Percentiles rank a stretch among this genome's conserved stretches.
Evolutionary conservation across 352 stramenopile species (phyloP).

Genomic region (Phytophthora quininea): DNA sequence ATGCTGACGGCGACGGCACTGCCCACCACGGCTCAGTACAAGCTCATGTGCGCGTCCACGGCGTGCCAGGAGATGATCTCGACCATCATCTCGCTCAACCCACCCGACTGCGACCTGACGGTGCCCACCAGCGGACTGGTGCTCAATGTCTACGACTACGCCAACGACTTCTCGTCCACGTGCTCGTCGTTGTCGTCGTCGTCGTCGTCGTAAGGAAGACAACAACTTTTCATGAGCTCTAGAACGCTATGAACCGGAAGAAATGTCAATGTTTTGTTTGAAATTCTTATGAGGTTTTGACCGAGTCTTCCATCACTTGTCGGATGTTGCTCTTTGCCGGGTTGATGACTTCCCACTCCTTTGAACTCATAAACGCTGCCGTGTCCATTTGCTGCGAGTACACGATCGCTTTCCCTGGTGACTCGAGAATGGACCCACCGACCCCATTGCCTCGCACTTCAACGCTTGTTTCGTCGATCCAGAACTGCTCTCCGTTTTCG

Average conservation of each 20-base stretch:
- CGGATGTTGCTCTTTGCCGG: constrained; percentile 58
- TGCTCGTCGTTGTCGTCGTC: too few species aligned
- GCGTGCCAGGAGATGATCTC: too few species aligned
- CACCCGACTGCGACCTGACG: too few species aligned
- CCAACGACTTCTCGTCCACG: too few species aligned
- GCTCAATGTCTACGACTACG: too few species aligned
- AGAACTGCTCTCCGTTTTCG: constrained; percentile 43
- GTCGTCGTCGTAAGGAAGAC: too few species aligned
- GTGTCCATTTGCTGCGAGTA: constrained; percentile 56
- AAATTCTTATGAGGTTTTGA: constrained; percentile 13
- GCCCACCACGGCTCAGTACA: too few species aligned
- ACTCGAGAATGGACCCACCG: constrained; percentile 39
- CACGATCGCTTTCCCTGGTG: constrained; percentile 60
- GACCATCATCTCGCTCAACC: too few species aligned
- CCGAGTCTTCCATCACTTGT: constrained; percentile 48
- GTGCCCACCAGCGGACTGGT: too few species aligned
- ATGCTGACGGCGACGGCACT: too few species aligned
- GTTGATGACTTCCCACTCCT: constrained; percentile 77
- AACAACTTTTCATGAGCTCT: background rate
- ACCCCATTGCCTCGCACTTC: constrained; percentile 21
- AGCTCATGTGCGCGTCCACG: too few species aligned
- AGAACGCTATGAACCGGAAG: background rate
- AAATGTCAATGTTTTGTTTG: background rate
- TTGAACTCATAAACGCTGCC: constrained; percentile 60
- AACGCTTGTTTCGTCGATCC: constrained; percentile 17